A percentile compares a stretch with the other conserved stretches of the same genome.
These are phyloP conservation scores for Endotrypanum monterogeii DNA, from an alignment of 208 protist species.

Conservation along the genomic window DNA sequence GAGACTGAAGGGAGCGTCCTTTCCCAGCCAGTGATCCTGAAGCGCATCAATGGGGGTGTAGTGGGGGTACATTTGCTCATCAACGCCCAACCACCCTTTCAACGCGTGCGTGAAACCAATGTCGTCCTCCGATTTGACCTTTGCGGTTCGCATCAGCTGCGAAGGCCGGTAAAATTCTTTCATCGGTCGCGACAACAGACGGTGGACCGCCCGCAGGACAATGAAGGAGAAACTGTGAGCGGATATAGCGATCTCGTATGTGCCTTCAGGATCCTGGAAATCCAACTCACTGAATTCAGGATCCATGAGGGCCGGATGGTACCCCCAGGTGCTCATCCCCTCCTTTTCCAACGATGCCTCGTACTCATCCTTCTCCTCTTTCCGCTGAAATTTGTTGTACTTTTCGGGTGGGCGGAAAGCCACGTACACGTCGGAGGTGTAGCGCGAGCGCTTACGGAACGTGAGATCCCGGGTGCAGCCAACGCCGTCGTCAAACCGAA, in stretches of 20 bases:
- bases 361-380: constrained; percentile 80
- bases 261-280: constrained; percentile 81
- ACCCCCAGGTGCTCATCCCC: constrained; percentile 88
- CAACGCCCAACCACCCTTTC: constrained; percentile 86
- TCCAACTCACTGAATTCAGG: constrained; percentile 83
- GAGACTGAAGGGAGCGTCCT: constrained; percentile 85
- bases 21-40: constrained; percentile 89
- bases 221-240: constrained; percentile 84
- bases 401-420: constrained; percentile 77
- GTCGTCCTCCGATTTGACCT: constrained; percentile 70
- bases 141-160: constrained; percentile 80
- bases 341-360: constrained; percentile 64
- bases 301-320: constrained; percentile 84
- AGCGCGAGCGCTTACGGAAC: constrained; percentile 83
- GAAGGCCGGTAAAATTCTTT: constrained; percentile 88
- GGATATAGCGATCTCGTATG: constrained; percentile 78
- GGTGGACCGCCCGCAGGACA: constrained; percentile 65
- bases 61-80: constrained; percentile 85
- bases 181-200: constrained; percentile 75
- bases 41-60: constrained; percentile 90
- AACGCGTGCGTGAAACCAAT: constrained; percentile 80
- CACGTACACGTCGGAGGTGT: constrained; percentile 84
- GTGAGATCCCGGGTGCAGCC: constrained; percentile 76
- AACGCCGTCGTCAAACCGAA: constrained; percentile 85
- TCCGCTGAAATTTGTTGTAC: constrained; percentile 86